phyloP scores from a whole-genome alignment of 352 stramenopile genomes.

The Peronospora destructor region DNA sequence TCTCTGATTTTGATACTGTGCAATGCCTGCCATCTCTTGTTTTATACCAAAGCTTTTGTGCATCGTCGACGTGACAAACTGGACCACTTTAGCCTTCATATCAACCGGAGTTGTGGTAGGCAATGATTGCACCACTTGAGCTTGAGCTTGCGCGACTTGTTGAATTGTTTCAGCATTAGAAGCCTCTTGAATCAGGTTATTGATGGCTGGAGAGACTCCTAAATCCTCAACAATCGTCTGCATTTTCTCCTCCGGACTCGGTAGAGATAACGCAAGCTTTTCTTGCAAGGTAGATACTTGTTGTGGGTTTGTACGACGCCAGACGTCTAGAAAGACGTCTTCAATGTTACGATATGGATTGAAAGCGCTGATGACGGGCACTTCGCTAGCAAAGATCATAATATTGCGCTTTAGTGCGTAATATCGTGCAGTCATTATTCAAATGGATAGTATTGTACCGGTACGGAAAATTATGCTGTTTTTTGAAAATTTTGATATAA shows the following conservation, averaged over 20 bases:
- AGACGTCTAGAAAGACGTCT: slow-evolving; percentile 73
- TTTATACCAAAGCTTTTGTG: slow-evolving; percentile 67
- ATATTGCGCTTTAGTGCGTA: slow-evolving; percentile 35
- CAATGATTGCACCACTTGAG: slow-evolving; percentile 45
- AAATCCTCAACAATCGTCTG: slow-evolving; percentile 47
- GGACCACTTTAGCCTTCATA: slow-evolving; percentile 60
- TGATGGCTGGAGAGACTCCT: slow-evolving; percentile 45
- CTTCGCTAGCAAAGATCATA: slow-evolving; percentile 82
- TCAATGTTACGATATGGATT: slow-evolving; percentile 83
- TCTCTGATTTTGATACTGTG: slow-evolving; percentile 56
- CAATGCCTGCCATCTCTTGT: slow-evolving; percentile 58
- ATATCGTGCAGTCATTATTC: too few relatives aligned
- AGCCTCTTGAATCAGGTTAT: slow-evolving; percentile 49
- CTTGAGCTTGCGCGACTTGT: slow-evolving; percentile 31
- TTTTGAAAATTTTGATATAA: too few relatives aligned
- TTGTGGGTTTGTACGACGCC: slow-evolving; percentile 69
- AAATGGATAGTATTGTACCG: too few relatives aligned
- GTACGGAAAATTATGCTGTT: too few relatives aligned
- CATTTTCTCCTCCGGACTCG: slow-evolving; percentile 49
- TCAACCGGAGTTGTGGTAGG: slow-evolving; percentile 36
- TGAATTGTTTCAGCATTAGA: slow-evolving; percentile 40
- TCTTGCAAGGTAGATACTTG: slow-evolving; percentile 47
- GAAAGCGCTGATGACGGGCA: slow-evolving; percentile 72
- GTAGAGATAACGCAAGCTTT: slow-evolving; percentile 38
- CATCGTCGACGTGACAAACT: slow-evolving; percentile 72